A percentile compares a stretch with the other conserved stretches of the same genome.
Conservation (phyloP, 2,329 filamentous ascomycete species). For the Davidsoniella eucalypti region DNA sequence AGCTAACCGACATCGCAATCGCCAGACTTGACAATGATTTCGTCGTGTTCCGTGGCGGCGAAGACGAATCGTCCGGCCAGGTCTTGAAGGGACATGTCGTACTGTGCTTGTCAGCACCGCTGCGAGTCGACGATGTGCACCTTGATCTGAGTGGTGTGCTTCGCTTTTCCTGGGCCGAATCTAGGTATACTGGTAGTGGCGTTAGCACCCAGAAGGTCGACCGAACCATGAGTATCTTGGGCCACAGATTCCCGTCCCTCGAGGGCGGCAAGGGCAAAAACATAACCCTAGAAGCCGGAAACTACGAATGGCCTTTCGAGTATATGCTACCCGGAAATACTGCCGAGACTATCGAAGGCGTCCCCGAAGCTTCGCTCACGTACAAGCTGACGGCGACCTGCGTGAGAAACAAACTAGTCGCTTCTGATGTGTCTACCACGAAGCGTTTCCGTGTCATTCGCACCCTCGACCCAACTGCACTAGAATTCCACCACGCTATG, state of each 20-base stretch:
- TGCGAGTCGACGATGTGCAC: conserved; percentile 58
- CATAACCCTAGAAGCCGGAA: conserved; percentile 48
- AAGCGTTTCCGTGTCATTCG: conserved; percentile 66
- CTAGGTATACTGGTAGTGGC: conserved; percentile 8
- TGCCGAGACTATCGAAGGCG: conserved; percentile 80
- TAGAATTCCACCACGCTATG: conserved; percentile 76
- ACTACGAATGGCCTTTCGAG: conserved; percentile 74
- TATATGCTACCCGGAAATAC: conserved; percentile 53
- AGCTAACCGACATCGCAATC: conserved; percentile 1
- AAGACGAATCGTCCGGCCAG: conserved; percentile 61
- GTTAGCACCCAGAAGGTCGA: conserved; percentile 35
- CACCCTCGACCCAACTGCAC: conserved; percentile 56
- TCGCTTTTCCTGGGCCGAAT: conserved; percentile 27
- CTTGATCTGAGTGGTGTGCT: conserved; percentile 55
- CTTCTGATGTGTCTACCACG: conserved; percentile 68
- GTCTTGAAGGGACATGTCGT: conserved; percentile 58
- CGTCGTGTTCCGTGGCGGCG: conserved; percentile 58
- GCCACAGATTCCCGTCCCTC: conserved; percentile 54
- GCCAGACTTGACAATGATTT: conserved; percentile 60
- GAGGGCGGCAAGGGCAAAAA: conserved; percentile 38
- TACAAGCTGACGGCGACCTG: conserved; percentile 88
- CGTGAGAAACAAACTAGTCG: conserved; percentile 60
- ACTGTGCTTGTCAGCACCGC: conserved; percentile 50
- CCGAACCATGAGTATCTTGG: conserved; percentile 42
- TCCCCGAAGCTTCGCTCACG: conserved; percentile 70